These are phyloP conservation scores for Maudiozyma serrabonitensis DNA, from an alignment of 805 yeast species.

Conservation along the genomic window DNA sequence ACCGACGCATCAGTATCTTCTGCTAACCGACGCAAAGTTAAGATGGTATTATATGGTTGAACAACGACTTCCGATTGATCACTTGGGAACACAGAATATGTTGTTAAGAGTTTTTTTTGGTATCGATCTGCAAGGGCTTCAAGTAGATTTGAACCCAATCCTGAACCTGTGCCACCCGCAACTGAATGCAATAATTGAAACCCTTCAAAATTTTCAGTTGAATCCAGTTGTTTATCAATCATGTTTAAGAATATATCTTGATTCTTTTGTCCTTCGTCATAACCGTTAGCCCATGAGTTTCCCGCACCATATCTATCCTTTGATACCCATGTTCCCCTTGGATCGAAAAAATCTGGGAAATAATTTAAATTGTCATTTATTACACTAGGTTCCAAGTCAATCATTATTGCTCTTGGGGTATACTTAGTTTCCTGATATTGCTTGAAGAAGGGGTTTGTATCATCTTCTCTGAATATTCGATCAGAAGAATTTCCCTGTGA, in stretches of 20 bases:
- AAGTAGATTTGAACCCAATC: slow-evolving; percentile 75
- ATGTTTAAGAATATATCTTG: slow-evolving; percentile 70
- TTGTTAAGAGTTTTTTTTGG: slow-evolving; percentile 71
- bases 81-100: slow-evolving; percentile 80
- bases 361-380: slow-evolving; percentile 49
- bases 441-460: slow-evolving; percentile 76
- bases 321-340: slow-evolving; percentile 69
- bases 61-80: slow-evolving; percentile 91
- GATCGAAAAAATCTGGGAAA: slow-evolving; percentile 62
- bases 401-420: slow-evolving; percentile 77
- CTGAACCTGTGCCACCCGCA: slow-evolving; percentile 98
- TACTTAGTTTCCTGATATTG: slow-evolving; percentile 64
- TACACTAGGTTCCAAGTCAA: slow-evolving; percentile 89
- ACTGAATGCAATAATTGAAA: slow-evolving; percentile 89
- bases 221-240: slow-evolving; percentile 83
- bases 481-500: slow-evolving; percentile 6
- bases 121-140: slow-evolving; percentile 75
- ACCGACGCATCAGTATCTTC: slow-evolving; percentile 79
- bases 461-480: slow-evolving; percentile 42
- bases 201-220: slow-evolving; percentile 80
- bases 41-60: slow-evolving; percentile 86
- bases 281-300: slow-evolving; percentile 92
- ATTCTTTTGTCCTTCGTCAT: slow-evolving; percentile 57
- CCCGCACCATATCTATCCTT: slow-evolving; percentile 91
- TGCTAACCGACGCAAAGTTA: slow-evolving; percentile 72